Percentiles rank a stretch among this genome's conserved stretches.
These are phyloP conservation scores for Pseudopithomyces chartarum DNA, from an alignment of 2,329 filamentous ascomycete genomes.

Conservation along the genomic window DNA sequence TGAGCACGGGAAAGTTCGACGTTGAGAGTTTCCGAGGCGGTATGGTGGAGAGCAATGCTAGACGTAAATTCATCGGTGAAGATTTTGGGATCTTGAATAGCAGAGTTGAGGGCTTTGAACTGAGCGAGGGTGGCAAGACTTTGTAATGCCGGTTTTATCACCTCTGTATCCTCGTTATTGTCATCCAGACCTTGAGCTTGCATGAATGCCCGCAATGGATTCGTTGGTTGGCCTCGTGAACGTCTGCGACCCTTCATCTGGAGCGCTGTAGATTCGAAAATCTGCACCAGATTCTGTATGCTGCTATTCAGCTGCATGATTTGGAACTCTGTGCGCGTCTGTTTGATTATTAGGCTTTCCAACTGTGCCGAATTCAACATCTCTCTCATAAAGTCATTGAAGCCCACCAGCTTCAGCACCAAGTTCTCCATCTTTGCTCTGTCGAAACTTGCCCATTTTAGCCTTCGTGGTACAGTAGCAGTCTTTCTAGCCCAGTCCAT, in stretches of 20 bases:
- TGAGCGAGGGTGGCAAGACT: constrained; percentile 39
- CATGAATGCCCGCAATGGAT: constrained; percentile 21
- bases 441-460: constrained; percentile 42
- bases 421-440: constrained; percentile 37
- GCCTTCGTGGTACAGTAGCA: constrained; percentile 26
- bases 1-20: constrained; percentile 25
- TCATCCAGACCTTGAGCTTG: constrained; percentile 27
- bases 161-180: constrained; percentile 16
- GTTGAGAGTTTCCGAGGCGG: constrained; percentile 23
- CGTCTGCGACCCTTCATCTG: constrained; percentile 10
- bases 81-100: constrained; percentile 34
- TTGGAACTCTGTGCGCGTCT: constrained; percentile 42
- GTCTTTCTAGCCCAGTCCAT: constrained; percentile 33
- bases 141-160: constrained; percentile 16
- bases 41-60: constrained; percentile 27
- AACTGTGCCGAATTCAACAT: constrained; percentile 39
- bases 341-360: constrained; percentile 32
- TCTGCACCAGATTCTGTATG: constrained; percentile 41
- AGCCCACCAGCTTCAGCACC: constrained; percentile 35
- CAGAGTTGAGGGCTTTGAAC: constrained; percentile 42
- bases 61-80: constrained; percentile 32
- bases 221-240: constrained; percentile 10
- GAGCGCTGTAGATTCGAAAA: constrained; percentile 32
- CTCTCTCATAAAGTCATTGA: constrained; percentile 45
- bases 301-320: constrained; percentile 44